Conservation (phyloP, 1,139 yeast genomes). For the Hanseniaspora gamundiae region DNA sequence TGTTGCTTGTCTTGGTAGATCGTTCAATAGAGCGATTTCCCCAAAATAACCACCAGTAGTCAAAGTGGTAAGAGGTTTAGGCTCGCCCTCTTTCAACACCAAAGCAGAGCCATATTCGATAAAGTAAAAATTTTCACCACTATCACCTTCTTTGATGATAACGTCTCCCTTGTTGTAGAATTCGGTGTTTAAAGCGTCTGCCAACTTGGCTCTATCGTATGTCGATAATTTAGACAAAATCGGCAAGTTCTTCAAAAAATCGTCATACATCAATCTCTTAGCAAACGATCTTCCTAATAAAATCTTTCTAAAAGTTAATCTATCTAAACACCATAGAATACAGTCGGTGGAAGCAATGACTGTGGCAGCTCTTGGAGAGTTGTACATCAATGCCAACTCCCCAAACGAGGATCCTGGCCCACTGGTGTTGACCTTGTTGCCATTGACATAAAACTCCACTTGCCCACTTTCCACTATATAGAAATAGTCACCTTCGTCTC, state of each 20-base stretch:
- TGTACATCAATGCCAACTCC: constrained; percentile 93
- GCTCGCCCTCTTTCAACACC: constrained; percentile 41
- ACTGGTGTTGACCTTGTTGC: constrained; percentile 56
- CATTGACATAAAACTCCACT: constrained; percentile 72
- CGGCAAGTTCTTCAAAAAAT: constrained; percentile 77
- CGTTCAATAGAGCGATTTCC: constrained; percentile 84
- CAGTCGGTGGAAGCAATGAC: constrained; percentile 64
- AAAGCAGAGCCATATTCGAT: constrained; percentile 82
- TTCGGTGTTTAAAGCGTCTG: constrained; percentile 85
- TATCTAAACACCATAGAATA: constrained; percentile 84
- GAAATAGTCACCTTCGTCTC: constrained; percentile 83
- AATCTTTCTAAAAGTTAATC: constrained; percentile 85
- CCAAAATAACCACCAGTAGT: constrained; percentile 90
- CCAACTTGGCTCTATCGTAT: constrained; percentile 81
- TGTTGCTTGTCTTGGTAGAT: constrained; percentile 90
- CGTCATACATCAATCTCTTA: constrained; percentile 84
- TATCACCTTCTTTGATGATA: constrained; percentile 79
- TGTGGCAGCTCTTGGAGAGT: constrained; percentile 96
- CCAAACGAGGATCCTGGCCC: constrained; percentile 90
- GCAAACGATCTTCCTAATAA: constrained; percentile 81
- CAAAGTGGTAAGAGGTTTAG: constrained; percentile 50
- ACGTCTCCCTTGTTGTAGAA: constrained; percentile 58
- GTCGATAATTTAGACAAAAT: constrained; percentile 58
- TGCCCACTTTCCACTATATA: constrained; percentile 78
- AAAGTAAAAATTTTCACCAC: constrained; percentile 82